These are phyloP conservation scores for Fomes fomentarius DNA, from an alignment of 1,284 basidiomycete species.

Conservation along the genomic window DNA sequence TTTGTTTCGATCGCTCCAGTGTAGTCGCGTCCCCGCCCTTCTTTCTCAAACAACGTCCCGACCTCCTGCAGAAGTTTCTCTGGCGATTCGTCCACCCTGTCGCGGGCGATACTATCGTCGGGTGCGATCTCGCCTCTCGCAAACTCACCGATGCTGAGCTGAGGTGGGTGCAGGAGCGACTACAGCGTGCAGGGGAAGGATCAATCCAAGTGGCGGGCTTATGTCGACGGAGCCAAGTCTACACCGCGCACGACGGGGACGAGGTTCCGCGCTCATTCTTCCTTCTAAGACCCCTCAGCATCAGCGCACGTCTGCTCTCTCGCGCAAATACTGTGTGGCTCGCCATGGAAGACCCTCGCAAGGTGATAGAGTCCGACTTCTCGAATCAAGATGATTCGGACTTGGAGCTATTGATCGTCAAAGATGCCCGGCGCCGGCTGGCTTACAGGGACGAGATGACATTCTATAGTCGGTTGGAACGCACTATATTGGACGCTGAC, in stretches of 20 bases:
- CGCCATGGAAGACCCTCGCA: slow-evolving; percentile 3
- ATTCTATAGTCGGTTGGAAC: slow-evolving; percentile 13
- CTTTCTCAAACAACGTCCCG: background rate
- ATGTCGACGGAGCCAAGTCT: background rate
- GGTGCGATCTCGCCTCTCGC: background rate
- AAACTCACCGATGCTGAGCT: background rate
- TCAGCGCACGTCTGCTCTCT: slow-evolving; percentile 18
- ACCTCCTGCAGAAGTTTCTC: slow-evolving; percentile 6
- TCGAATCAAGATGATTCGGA: background rate
- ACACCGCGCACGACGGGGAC: background rate
- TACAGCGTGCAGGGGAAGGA: background rate
- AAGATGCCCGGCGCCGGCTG: slow-evolving; percentile 21
- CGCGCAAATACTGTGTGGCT: slow-evolving; percentile 17
- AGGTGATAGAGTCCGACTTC: background rate
- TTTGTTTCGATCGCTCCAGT: slow-evolving; percentile 8
- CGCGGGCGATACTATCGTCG: background rate
- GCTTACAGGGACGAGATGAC: background rate
- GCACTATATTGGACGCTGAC: background rate
- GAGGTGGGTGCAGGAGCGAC: background rate
- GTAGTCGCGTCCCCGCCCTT: background rate
- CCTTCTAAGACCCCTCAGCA: slow-evolving; percentile 5
- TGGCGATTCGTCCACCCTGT: slow-evolving; percentile 6
- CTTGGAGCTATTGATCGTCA: slow-evolving; percentile 9
- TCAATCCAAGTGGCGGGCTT: too few relatives aligned
- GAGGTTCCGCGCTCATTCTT: background rate